Base-by-base conservation (phyloP, 2,329 filamentous ascomycete genomes). In the Colletotrichum liriopes region DNA sequence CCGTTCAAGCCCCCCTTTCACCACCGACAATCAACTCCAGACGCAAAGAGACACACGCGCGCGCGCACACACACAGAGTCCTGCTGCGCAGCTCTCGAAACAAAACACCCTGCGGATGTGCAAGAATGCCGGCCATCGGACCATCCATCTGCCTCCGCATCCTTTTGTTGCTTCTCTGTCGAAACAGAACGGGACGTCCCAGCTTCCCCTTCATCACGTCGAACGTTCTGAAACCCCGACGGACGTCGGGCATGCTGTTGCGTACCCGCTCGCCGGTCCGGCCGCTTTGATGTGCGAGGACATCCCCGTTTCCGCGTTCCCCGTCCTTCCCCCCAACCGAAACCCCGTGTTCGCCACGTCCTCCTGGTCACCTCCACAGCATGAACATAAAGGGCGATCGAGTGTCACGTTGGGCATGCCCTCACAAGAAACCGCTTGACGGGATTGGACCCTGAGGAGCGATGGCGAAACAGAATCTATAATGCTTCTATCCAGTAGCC, bases 401-500 rank as follows among this genome's bases (percentile, higher is more conserved):
- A 6, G 54, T 3, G 14, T 49, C 59, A 23, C 16, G 2, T 37
- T 37, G 14, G 16, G 16, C 37, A 3, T 9, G 2, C 32, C 7
- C 18, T 18, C 32, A n/a, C 26, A 12, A 1, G 39, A 16, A 26
- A 18, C 49, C 43, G 7, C 35, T 7, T 18, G 6, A 26, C 18
- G n/a, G 37, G 26, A 45, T 26, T 32, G 16, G 32, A 20, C 3
- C 5, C 6, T 5, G 11, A 20, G 6, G 5, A 54, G 11, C 29
- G 45, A 60, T 59, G 59, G 69, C 43, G 37, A 69, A 69, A 59
- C 43, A 72, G 20, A 60, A 68, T 69, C 58, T 64, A 64, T 59
- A 49, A 72, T 69, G 65, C 65, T 64, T 72, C 69, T 72, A 72
- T 69, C 69, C 65, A 64, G 65, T 58, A 63, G 43, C 69, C 52